phyloP scores from a whole-genome alignment of 2,329 filamentous ascomycete species.

The Aspergillus awamori region DNA sequence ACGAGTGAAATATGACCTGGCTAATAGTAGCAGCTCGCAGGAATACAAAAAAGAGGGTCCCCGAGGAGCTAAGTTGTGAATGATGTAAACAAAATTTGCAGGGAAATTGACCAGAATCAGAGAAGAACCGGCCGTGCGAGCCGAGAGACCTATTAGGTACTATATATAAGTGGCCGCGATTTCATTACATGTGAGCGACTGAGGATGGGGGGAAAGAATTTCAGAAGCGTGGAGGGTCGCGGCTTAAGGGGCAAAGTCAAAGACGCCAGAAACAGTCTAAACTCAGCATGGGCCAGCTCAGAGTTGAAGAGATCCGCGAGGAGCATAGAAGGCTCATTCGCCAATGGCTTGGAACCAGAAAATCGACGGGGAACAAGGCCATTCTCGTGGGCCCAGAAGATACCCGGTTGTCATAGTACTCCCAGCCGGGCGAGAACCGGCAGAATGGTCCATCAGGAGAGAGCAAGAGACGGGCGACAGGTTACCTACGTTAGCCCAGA shows the following conservation, averaged over 20 bases:
- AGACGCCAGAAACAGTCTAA: slow-evolving; percentile 2
- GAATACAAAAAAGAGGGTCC: neutral
- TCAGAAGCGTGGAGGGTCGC: slow-evolving; percentile 1
- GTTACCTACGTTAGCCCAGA: slow-evolving; percentile 4
- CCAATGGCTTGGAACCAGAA: slow-evolving; percentile 2
- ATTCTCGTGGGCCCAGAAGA: neutral
- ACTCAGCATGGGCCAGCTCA: slow-evolving; percentile 1
- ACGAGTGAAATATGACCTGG: neutral
- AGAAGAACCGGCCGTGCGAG: slow-evolving; percentile 1
- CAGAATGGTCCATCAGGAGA: slow-evolving; percentile 1
- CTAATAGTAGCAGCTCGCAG: neutral
- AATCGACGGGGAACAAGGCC: neutral
- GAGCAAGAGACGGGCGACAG: neutral
- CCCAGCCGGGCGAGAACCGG: neutral
- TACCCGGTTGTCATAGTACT: neutral
- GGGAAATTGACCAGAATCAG: neutral
- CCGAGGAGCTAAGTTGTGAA: neutral
- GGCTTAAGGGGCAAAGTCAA: slow-evolving; percentile 1
- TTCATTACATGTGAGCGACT: neutral
- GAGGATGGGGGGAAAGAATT: neutral
- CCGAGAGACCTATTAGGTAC: neutral
- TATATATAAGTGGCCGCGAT: neutral
- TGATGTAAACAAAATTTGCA: neutral
- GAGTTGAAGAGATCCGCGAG: slow-evolving; percentile 4
- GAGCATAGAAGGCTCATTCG: neutral